Evolutionary conservation across 1,284 basidiomycete species (phyloP), one percentile per base, ranked within the genome.

Genomic region (Phylloboletellus chloephorus): DNA sequence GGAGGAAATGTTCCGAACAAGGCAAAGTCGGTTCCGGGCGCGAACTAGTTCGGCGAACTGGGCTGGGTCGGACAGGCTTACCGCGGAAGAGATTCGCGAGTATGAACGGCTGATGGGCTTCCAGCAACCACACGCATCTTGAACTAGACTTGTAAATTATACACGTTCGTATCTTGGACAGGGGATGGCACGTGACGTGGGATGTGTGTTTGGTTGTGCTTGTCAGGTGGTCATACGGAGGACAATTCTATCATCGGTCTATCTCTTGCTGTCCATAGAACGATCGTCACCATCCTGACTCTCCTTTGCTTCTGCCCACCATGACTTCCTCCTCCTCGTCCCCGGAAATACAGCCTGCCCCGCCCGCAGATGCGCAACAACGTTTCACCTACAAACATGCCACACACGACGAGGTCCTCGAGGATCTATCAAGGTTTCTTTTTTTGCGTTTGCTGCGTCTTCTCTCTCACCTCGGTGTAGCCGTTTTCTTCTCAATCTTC

Each of bases 401-500:
- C 49, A 75, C 76, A 34, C 76, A 82, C 48, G 82, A 82, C 35
- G 83, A 88, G 60, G 85, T 92, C 37, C 76, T 94, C 38, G 91
- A 95, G 61, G 91, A 95, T 67, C 76, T 95, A 21, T 88, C 88
- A 51, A 92, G 88, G 82, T 86, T 46, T 44, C 15, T 47, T 38
- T 30, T 36, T 29, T 29, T 44, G 13, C 26, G 29, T 31, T 38
- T 42, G 29, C 41, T 37, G 37, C 7, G 8, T 29, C 16, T 31
- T 36, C 42, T 41, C 24, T 32, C 56, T 51, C 29, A 51, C 39
- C 29, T 38, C 37, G 32, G 32, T 23, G 5, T 50, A 91, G 88
- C 63, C 88, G 96, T 35, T 99, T 99, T 65, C 90, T 99, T 54
- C 76, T 98, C 53, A 98, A 98, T 65, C 78, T 99, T 39, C 96